Evolutionary conservation across 2,329 filamentous ascomycete species (phyloP).

Genomic region (Claviceps digitariae): DNA sequence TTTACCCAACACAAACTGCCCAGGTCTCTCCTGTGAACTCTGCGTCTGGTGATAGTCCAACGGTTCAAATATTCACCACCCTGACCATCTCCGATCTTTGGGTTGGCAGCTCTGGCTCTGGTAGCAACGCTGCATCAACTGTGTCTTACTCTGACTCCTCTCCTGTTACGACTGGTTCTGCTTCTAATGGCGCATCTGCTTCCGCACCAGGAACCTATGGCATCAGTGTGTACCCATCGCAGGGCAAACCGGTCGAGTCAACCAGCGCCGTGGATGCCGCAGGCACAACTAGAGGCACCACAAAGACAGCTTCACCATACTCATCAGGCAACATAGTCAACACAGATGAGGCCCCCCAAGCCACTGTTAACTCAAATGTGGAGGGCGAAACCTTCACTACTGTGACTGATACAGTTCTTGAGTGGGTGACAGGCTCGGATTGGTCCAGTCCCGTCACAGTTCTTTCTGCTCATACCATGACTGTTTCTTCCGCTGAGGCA

Average conservation of each 20-base stretch:
- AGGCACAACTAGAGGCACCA: conserved; percentile 4
- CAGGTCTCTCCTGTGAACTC: conserved; percentile 13
- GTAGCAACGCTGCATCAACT: not conserved
- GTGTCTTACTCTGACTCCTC: conserved; percentile 1
- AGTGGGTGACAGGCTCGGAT: conserved; percentile 9
- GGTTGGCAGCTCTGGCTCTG: conserved; percentile 11
- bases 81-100: conserved; percentile 22
- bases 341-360: not conserved
- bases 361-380: conserved; percentile 1
- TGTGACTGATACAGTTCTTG: conserved; percentile 13
- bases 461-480: conserved; percentile 12
- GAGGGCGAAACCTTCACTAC: conserved; percentile 7
- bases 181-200: conserved; percentile 10
- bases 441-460: conserved; percentile 11
- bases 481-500: conserved; percentile 5
- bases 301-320: not conserved
- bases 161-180: conserved; percentile 7
- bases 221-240: conserved; percentile 7
- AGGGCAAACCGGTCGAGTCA: conserved; percentile 8
- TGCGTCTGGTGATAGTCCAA: conserved; percentile 6
- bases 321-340: not conserved
- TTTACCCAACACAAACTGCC: conserved; percentile 14
- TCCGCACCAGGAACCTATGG: conserved; percentile 6
- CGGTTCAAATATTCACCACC: conserved; percentile 20
- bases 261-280: conserved; percentile 6